Evolutionary conservation across 2,329 filamentous ascomycete genomes (phyloP).

Genomic region (Thielaviopsis musarum): DNA sequence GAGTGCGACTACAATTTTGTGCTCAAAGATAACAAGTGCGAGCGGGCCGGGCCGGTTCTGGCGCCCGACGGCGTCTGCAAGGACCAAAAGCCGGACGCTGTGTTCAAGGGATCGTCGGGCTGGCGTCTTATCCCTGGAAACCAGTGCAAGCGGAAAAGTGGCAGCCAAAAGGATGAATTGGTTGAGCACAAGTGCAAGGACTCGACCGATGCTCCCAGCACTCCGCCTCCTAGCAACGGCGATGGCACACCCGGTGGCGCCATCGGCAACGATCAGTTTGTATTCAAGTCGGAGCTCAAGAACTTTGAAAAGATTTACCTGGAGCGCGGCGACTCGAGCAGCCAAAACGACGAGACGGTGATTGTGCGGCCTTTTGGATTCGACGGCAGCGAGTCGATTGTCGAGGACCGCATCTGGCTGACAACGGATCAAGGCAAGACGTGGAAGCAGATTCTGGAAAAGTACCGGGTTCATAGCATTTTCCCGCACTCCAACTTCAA

Average conservation of each 20-base stretch:
- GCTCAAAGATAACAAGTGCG: conserved; percentile 53
- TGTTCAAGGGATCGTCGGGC: conserved; percentile 71
- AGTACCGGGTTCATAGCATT: conserved; percentile 53
- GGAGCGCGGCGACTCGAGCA: conserved; percentile 51
- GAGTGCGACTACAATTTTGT: conserved; percentile 94
- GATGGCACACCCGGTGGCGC: conserved; percentile 35
- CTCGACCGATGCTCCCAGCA: conserved; percentile 23
- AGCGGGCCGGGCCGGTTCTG: conserved; percentile 41
- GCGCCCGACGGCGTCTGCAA: conserved; percentile 61
- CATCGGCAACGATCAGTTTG: conserved; percentile 41
- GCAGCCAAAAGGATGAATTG: conserved; percentile 50
- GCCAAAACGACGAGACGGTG: conserved; percentile 54
- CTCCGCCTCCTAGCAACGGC: conserved; percentile 24
- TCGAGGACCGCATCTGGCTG: conserved; percentile 47
- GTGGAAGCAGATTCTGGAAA: conserved; percentile 56
- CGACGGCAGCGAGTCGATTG: conserved; percentile 15
- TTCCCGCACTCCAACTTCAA: conserved; percentile 66
- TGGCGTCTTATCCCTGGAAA: conserved; percentile 85
- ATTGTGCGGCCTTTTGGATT: conserved; percentile 33
- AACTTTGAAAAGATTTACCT: conserved; percentile 52
- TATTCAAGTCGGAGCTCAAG: conserved; percentile 42
- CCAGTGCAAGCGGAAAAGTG: conserved; percentile 44
- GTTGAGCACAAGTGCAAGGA: conserved; percentile 60
- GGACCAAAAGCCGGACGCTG: conserved; percentile 43
- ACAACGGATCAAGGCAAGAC: conserved; percentile 77